These are phyloP conservation scores for Fusarium sp. DNA, from an alignment of 2,329 filamentous ascomycete genomes.

Conservation along the genomic window DNA sequence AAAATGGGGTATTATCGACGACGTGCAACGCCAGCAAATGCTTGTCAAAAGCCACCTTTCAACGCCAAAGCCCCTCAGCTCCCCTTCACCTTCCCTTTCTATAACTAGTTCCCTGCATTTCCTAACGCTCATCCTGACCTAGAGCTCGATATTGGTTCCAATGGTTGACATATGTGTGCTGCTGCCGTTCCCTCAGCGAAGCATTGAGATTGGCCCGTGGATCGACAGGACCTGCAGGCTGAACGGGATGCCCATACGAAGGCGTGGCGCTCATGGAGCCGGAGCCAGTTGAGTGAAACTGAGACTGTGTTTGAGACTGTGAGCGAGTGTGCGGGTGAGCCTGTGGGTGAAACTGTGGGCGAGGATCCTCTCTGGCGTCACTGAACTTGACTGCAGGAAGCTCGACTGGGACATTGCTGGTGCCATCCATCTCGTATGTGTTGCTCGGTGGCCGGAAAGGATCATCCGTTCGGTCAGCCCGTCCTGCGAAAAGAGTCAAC, in stretches of 20 bases:
- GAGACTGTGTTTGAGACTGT: not conserved
- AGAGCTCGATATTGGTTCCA: constrained; percentile 49
- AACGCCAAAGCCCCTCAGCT: not conserved
- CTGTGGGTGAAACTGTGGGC: constrained; percentile 2
- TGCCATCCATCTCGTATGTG: constrained; percentile 53
- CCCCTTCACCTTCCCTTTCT: not conserved
- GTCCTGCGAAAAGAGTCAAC: constrained; percentile 43
- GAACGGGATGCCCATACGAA: constrained; percentile 12
- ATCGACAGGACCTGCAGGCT: constrained; percentile 36
- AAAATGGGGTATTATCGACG: constrained; percentile 36
- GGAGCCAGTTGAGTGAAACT: constrained; percentile 4
- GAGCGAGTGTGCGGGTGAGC: not conserved
- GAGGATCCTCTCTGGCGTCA: constrained; percentile 9
- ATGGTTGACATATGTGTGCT: constrained; percentile 49
- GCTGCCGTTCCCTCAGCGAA: constrained; percentile 42
- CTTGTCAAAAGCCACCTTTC: constrained; percentile 18
- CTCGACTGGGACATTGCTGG: constrained; percentile 45
- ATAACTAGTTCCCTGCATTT: not conserved
- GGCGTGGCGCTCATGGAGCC: constrained; percentile 2
- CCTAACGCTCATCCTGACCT: constrained; percentile 9
- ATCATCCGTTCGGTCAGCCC: constrained; percentile 46
- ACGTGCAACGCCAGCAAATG: constrained; percentile 38
- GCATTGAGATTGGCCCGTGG: constrained; percentile 50
- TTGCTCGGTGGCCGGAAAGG: constrained; percentile 40
- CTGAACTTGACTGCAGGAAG: constrained; percentile 43